Evolutionary conservation across 441 rosid genomes (phyloP), one percentile per base, ranked within the genome.

Genomic region (Hura crepitans): DNA sequence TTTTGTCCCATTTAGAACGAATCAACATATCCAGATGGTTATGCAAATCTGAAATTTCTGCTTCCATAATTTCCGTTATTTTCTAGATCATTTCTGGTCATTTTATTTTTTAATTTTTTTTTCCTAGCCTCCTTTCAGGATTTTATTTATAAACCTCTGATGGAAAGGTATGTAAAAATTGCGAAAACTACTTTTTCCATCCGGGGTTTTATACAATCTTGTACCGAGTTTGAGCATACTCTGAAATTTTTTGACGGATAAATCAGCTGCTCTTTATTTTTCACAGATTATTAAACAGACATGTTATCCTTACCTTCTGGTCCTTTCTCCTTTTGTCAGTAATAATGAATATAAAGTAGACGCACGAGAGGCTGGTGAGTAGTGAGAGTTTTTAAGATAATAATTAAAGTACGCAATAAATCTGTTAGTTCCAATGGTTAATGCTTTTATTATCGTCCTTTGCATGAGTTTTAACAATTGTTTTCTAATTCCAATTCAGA

Each of bases 81-180:
- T 67, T 23, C 75, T 77, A 68, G 67, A 18, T 49, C 69, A 67
- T 75, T 78, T 78, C 73, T 72, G 76, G 83, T 75, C 65, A 54
- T 66, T 72, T 61, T 73, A 20, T 58, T 77, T 28, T 54, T 43
- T 14, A 65, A 67, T n/a, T n/a, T n/a, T n/a, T n/a, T n/a, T n/a
- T n/a, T n/a, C n/a, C n/a, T n/a, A n/a, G n/a, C n/a, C n/a, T n/a
- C n/a, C n/a, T n/a, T n/a, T n/a, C n/a, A n/a, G n/a, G 69, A 70
- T 73, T 70, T 35, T 35, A 35, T 35, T 35, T 8, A 35, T 35
- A 35, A 1, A 35, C 39, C 39, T 35, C 0, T 35, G 39, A 35
- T 35, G 7, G 39, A 35, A 35, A 4, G 6, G 4, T 8, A 35
- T 35, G 0, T 35, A 35, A 35, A 35, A 35, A 35, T 35, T 35